Base-by-base conservation (phyloP, 1,139 yeast genomes). In the Candida freyschussii region DNA sequence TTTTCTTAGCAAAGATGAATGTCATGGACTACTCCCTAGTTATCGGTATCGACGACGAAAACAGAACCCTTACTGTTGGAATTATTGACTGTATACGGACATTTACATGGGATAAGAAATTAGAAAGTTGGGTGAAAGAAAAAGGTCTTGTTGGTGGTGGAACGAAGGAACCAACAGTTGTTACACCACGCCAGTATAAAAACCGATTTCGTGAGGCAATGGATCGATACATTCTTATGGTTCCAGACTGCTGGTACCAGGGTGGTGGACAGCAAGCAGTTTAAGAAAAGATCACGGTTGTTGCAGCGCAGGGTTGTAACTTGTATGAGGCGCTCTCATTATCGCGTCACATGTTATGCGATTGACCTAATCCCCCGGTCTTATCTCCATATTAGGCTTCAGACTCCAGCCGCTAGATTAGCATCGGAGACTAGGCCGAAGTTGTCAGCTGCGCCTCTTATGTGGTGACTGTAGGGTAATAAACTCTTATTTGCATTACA, bases 51-150 rank as follows among this genome's bases (percentile, higher is more conserved):
- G 93, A 84, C 50, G 71, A 72, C 29, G 70, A 76, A 32, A 71
- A 69, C 41, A 71, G 72, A 40, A 76, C 78, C 34, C 65, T 89
- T 25, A 85, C 89, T 25, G 95, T 89, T 21, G 99, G 99, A 6
- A 91, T 93, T 27, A 91, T 91, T 45, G 97, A 93, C 57, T 93
- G 95, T 67, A 78, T 93, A 33, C 64, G 98, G 36, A 87, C 98
- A 0, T 93, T 89, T 50, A 93, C 99, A 0, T 93, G 99, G 99
- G 99, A 93, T 54, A 93, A 93, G 58, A 91, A 89, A 59, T 75
- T 93, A 16, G 99, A 93, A 56, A 87, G 95, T 56, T 93, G 98
- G 98, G 98, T 93, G 25, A 93, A 93, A 55, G 98, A 95, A 40
- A 73, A 80, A 45, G 94, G 95, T 11, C 63, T 93, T 27, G 95